A percentile compares a stretch with the other conserved stretches of the same genome.
phyloP scores from a whole-genome alignment of 1,284 basidiomycete genomes.

The Microbotryum lychnidis-dioicae region DNA sequence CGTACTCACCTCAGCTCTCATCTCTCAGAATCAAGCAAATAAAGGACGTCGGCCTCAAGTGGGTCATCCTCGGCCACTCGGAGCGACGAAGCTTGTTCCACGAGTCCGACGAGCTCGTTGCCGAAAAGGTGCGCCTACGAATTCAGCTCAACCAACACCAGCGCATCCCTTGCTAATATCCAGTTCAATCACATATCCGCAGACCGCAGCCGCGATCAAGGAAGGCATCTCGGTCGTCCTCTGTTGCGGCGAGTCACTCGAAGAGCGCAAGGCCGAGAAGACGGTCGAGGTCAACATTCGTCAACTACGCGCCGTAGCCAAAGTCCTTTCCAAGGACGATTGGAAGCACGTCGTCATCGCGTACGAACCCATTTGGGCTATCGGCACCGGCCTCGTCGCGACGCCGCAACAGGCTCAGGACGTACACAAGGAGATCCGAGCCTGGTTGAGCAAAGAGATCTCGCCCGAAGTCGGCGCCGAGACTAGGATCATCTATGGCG shows the following conservation, averaged over 20 bases:
- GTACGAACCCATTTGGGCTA: slow-evolving; percentile 82
- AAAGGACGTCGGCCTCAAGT: slow-evolving; percentile 74
- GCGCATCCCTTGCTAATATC: not conserved
- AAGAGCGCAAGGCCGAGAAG: slow-evolving; percentile 72
- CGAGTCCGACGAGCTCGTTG: slow-evolving; percentile 72
- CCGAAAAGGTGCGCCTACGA: slow-evolving; percentile 59
- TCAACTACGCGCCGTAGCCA: slow-evolving; percentile 72
- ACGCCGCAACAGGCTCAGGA: slow-evolving; percentile 79
- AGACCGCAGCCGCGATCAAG: slow-evolving; percentile 53
- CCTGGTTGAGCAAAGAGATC: slow-evolving; percentile 61
- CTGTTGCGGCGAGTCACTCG: slow-evolving; percentile 90
- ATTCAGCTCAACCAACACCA: not conserved
- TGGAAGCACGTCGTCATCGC: slow-evolving; percentile 94
- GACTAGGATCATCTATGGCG: slow-evolving; percentile 90
- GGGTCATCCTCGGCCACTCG: slow-evolving; percentile 95
- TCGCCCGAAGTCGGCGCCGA: slow-evolving; percentile 62
- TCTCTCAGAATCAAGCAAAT: slow-evolving; percentile 57
- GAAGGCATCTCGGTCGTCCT: slow-evolving; percentile 77
- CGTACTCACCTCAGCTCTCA: slow-evolving; percentile 4
- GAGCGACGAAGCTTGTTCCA: slow-evolving; percentile 89
- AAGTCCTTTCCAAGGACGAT: slow-evolving; percentile 54
- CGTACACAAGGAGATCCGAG: slow-evolving; percentile 74
- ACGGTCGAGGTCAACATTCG: slow-evolving; percentile 72
- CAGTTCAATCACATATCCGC: not conserved
- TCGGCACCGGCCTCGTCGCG: slow-evolving; percentile 66